Base-by-base conservation (phyloP, 345 rosid species). In the Cardamine resedifolia region DNA sequence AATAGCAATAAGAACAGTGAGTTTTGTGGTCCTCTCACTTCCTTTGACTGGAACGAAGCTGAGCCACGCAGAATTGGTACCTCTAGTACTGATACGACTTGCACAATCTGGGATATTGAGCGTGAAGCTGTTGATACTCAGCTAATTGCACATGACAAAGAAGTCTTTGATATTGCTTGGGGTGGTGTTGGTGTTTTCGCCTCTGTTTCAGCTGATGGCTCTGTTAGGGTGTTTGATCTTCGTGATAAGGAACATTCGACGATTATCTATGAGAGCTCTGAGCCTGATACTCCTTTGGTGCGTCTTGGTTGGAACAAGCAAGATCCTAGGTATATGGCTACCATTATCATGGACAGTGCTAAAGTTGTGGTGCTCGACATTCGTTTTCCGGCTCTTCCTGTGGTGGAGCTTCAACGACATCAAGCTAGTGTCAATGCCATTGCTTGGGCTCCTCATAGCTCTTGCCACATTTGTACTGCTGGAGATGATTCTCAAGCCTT, bases 371-470 rank as follows among this genome's bases (percentile, higher is more conserved):
- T 94, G 38, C 75, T 94, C 0, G 98, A 94, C 73, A 94, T 94
- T 60, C 96, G 98, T 68, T 91, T 81, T 64, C 98, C 98, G 0
- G 92, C 98, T 2, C 84, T 88, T 7, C 98, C 98, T 0, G 97
- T 94, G 0, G 98, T 89, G 23, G 98, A 94, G 80, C 79, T 94
- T 81, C 97, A 94, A 81, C 70, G 98, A 66, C 98, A 94, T 73
- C 96, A 88, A 27, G 87, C 95, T 1, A 85, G 96, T 26, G 97
- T 91, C 9, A 94, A 94, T 66, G 97, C 98, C 1, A 85, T 91
- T 2, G 97, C 97, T 10, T 94, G 98, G 98, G 97, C 98, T n/a
- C 98, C 98, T 0, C 98, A 91, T 48, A 91, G 97, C 75, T 91
- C 97, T 16, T 94, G 97, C 38, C 97, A 94, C 58, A 94, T 91